Evolutionary conservation across 306 rosid genomes (phyloP).

Genomic region (Cicer pinnatifidum): DNA sequence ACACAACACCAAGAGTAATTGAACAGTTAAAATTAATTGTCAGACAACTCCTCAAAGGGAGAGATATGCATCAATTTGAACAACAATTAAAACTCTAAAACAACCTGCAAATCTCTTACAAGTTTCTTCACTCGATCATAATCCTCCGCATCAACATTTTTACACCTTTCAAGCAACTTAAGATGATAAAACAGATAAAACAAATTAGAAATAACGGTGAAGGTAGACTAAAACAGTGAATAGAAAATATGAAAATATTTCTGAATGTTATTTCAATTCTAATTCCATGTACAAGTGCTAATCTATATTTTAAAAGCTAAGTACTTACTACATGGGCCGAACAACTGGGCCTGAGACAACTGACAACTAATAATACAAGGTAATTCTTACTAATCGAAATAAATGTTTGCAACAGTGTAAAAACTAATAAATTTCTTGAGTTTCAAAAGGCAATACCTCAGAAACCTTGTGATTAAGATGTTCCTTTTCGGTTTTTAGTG

Average conservation of each 20-base stretch:
- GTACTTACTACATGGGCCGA: background rate
- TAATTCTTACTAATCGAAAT: background rate
- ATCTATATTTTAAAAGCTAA: background rate
- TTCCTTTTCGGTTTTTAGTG: slow-evolving; percentile 61
- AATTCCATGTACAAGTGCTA: background rate
- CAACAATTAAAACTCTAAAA: background rate
- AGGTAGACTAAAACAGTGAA: background rate
- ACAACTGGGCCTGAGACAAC: background rate
- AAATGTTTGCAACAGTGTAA: background rate
- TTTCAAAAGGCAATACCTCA: slow-evolving; percentile 69
- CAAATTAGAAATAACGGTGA: background rate
- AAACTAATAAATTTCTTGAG: background rate
- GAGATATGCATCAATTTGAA: slow-evolving; percentile 11
- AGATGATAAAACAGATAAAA: slow-evolving; percentile 24
- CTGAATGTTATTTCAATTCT: background rate
- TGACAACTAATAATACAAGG: background rate
- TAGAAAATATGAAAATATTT: background rate
- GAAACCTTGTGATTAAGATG: slow-evolving; percentile 60
- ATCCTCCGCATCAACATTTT: slow-evolving; percentile 73
- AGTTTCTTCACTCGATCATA: slow-evolving; percentile 72
- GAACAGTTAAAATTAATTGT: background rate
- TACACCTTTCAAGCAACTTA: slow-evolving; percentile 74
- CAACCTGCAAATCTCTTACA: slow-evolving; percentile 72
- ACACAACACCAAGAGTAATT: background rate
- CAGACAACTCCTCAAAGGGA: slow-evolving; percentile 7